Percentiles rank a stretch among this genome's conserved stretches.
phyloP scores from a whole-genome alignment of 805 yeast genomes.

The Saccharomyces eubayanus region DNA sequence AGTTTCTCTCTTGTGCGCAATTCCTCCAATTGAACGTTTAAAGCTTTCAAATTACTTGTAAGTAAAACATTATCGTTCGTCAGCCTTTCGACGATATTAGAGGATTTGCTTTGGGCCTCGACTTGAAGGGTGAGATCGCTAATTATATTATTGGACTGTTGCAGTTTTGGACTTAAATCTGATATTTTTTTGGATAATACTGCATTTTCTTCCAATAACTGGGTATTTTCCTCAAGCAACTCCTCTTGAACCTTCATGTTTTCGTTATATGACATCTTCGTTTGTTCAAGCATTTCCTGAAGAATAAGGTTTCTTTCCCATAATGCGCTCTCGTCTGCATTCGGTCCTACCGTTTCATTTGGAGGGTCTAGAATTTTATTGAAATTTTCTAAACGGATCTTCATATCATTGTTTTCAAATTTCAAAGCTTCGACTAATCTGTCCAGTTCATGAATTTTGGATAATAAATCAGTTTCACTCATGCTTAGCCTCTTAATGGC shows the following conservation, averaged over 20 bases:
- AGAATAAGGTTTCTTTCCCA: conserved; percentile 2
- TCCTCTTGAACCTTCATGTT: conserved; percentile 5
- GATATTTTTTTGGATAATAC: not conserved
- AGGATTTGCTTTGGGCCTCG: conserved; percentile 25
- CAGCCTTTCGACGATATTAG: conserved; percentile 30
- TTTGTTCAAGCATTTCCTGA: not conserved
- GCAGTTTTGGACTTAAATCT: conserved; percentile 4
- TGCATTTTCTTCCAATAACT: conserved; percentile 4
- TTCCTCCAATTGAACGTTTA: conserved; percentile 37
- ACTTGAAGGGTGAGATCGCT: conserved; percentile 24
- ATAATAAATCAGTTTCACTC: conserved; percentile 1
- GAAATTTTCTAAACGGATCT: conserved; percentile 27
- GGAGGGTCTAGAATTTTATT: conserved; percentile 23
- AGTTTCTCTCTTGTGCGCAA: conserved; percentile 12
- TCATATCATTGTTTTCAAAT: conserved; percentile 40
- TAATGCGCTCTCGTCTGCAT: conserved; percentile 13
- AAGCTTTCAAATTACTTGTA: conserved; percentile 23
- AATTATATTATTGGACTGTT: conserved; percentile 12
- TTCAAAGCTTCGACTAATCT: conserved; percentile 29
- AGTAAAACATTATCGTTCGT: conserved; percentile 34
- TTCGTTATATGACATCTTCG: conserved; percentile 6
- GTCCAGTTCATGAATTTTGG: conserved; percentile 28
- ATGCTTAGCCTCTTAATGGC: conserved; percentile 18
- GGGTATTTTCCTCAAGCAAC: conserved; percentile 5
- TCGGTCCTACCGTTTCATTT: conserved; percentile 28